Base-by-base conservation (phyloP, 2,329 filamentous ascomycete species). In the Elsinoe batatas region DNA sequence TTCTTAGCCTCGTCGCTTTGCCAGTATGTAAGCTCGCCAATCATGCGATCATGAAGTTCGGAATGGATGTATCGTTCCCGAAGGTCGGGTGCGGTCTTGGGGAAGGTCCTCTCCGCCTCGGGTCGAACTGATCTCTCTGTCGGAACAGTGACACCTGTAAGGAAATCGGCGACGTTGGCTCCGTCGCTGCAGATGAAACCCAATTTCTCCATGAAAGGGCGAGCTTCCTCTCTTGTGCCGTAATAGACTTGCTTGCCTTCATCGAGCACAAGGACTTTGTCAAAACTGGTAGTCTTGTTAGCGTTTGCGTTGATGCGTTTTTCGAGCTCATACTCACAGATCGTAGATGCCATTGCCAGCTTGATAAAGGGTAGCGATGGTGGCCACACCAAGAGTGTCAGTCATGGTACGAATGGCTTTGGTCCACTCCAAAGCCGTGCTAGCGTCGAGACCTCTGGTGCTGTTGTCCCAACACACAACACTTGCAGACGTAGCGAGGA, bases 321-420 rank as follows among this genome's bases (percentile, higher is more conserved):
- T 3, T 22, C 20, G 6, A 13, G 17, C 5, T 7, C 2, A 22
- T 26, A 11, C 40, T 22, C 26, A 44, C 40, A 83, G 74, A 22
- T 84, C 72, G 64, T 85, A 86, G 57, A 87, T 86, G 20, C 78
- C 81, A 56, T 87, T 84, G 5, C 82, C 81, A 2, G 84, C 84
- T 64, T 87, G 84, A 64, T 88, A 87, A 0, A 86, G 72, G 0
- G 82, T 84, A 11, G 84, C 80, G 46, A 85, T 79, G 0, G 80
- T 78, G 0, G 80, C 71, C 3, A 84, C 69, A 0, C 80, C 79
- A 3, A 80, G 69, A 1, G 82, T 75, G 58, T 86, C 81, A 0
- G 83, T 85, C 76, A 85, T 73, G 4, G 79, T 77, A 6, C 83
- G 73, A n/a, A 86, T 68, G 1, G 79, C 77, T 61, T 80, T 81